Evolutionary conservation across 768 basidiomycete genomes (phyloP), one percentile per base, ranked within the genome.

Genomic region (Russula ochroleuca): DNA sequence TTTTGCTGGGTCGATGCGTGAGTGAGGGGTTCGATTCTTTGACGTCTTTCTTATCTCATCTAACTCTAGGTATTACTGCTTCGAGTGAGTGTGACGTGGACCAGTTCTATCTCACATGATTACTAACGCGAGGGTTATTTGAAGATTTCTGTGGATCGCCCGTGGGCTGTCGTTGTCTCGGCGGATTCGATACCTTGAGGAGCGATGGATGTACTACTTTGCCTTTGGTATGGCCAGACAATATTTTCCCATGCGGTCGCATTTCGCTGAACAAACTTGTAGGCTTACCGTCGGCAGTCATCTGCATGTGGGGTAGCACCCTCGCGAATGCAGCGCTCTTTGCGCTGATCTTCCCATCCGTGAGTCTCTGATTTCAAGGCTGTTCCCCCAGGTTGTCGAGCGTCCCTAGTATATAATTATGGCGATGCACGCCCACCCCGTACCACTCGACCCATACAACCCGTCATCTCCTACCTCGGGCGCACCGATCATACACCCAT

Each of bases 141-240:
- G 59, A 61, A 91, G 90, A 70, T 92, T 88, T 70, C 80, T 87
- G 21, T 92, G 90, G 90, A 83, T 88, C 51, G 82, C 89, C 10
- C 83, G 86, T 15, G 89, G 89, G 2, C 69, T 86, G 65, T 86
- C 88, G 14, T 76, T 92, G 14, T 80, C 89, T 2, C 76, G 81
- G 15, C 78, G 91, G 59, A 83, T 93, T 51, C 77, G 85, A 53
- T 82, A 88, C 71, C 76, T 94, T 21, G 93, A 95, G 75, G 90
- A 93, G 73, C 83, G 92, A 47, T 95, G 93, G 93, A 83, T 88
- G 2, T 95, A 94, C 75, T 92, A 86, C 71, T 80, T 93, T 63
- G 88, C 88, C 5, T 95, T 93, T 67, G 93, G 93, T 81, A 56
- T 38, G 78, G 70, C 38, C 38, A 28, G 31, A 14, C 13, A 66